Evolutionary conservation across 2,329 filamentous ascomycete genomes (phyloP).

Genomic region (Colletotrichum liriopes): DNA sequence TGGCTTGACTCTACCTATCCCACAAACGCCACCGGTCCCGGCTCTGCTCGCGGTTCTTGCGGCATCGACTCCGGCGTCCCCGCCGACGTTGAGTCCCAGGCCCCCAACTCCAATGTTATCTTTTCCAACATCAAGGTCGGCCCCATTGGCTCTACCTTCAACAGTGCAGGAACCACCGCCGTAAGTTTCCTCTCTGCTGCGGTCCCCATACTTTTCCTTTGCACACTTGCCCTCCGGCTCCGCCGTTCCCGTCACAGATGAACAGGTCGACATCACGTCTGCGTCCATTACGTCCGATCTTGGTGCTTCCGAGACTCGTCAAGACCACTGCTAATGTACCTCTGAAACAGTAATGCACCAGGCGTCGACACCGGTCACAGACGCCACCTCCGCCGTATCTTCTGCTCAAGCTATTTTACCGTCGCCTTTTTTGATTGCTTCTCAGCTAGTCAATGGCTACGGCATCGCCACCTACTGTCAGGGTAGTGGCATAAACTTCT

Average conservation of each 20-base stretch:
- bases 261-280: not conserved
- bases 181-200: constrained; percentile 13
- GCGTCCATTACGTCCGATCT: not conserved
- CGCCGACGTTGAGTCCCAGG: constrained; percentile 61
- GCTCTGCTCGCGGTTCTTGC: constrained; percentile 70
- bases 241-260: not conserved
- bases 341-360: constrained; percentile 2
- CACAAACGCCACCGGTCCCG: constrained; percentile 59
- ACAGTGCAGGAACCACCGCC: constrained; percentile 21
- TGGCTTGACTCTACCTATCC: constrained; percentile 82
- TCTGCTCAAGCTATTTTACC: not conserved
- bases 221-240: not conserved
- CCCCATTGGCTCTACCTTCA: constrained; percentile 69
- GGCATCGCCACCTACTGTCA: too few relatives aligned
- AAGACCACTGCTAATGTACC: not conserved
- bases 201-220: not conserved
- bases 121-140: constrained; percentile 69
- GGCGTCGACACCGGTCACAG: not conserved
- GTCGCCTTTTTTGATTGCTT: not conserved
- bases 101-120: constrained; percentile 65
- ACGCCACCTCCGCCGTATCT: not conserved
- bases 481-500: too few relatives aligned
- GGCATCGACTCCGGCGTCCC: constrained; percentile 66
- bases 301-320: not conserved
- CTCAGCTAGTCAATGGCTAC: too few relatives aligned